phyloP scores from a whole-genome alignment of 1,284 basidiomycete species.

The Amylostereum chailletii region DNA sequence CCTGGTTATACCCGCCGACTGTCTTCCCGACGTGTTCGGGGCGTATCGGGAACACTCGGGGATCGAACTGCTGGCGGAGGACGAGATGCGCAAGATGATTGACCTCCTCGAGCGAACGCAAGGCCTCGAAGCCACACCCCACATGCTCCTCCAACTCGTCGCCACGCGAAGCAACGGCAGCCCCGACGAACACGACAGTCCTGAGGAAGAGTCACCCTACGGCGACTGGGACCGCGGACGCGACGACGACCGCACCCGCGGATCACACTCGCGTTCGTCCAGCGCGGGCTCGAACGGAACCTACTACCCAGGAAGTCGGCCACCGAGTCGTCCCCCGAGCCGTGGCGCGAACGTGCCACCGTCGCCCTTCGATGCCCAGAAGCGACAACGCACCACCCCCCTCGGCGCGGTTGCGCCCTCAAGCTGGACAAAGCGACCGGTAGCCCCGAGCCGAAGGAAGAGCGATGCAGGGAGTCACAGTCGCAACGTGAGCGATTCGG shows the following conservation, averaged over 20 bases:
- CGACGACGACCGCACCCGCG: constrained; percentile 17
- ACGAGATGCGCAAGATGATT: constrained; percentile 51
- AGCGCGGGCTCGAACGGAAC: constrained; percentile 45
- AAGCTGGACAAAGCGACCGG: constrained; percentile 61
- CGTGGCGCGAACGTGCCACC: constrained; percentile 27
- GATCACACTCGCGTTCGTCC: constrained; percentile 40
- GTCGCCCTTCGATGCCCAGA: constrained; percentile 58
- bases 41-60: constrained; percentile 48
- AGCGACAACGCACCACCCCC: constrained; percentile 56
- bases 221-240: constrained; percentile 14
- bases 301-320: constrained; percentile 21
- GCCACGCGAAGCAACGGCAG: constrained; percentile 49
- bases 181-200: constrained; percentile 24
- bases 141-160: constrained; percentile 55
- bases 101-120: constrained; percentile 48
- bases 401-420: constrained; percentile 52
- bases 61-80: constrained; percentile 44
- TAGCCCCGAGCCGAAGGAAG: constrained; percentile 51
- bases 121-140: constrained; percentile 58
- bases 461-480: constrained; percentile 54
- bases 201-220: constrained; percentile 22
- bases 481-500: constrained; percentile 50
- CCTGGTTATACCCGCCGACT: constrained; percentile 54
- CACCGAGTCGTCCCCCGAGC: constrained; percentile 35
- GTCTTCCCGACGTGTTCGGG: constrained; percentile 58